These are phyloP conservation scores for Mortierella hygrophila DNA, from an alignment of 192 early-diverging fungal genomes.

Conservation along the genomic window DNA sequence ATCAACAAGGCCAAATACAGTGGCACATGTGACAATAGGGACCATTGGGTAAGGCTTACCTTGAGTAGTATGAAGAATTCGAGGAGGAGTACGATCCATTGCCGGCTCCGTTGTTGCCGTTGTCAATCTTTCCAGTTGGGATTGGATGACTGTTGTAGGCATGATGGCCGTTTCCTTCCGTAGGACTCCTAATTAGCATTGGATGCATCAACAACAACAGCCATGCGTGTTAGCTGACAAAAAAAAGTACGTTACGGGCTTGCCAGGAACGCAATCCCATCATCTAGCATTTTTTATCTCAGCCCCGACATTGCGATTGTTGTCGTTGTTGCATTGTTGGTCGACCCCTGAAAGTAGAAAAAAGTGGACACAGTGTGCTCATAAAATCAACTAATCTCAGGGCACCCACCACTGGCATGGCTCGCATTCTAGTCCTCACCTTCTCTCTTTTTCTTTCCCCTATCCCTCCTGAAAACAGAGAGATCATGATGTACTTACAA, in stretches of 20 bases:
- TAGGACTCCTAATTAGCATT: slow-evolving; percentile 23
- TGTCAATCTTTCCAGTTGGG: slow-evolving; percentile 8
- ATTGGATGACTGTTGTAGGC: slow-evolving; percentile 16
- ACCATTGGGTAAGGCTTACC: slow-evolving; percentile 8
- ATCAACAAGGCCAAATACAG: neutral
- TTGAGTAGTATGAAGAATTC: slow-evolving; percentile 31
- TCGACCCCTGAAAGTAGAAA: slow-evolving; percentile 7
- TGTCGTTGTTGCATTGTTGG: neutral
- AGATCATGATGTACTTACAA: slow-evolving; percentile 30
- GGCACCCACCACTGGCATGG: slow-evolving; percentile 11
- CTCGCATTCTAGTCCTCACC: neutral
- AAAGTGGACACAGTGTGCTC: neutral
- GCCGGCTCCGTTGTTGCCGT: slow-evolving; percentile 15
- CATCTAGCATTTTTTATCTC: neutral
- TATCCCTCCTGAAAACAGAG: slow-evolving; percentile 9
- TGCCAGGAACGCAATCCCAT: neutral
- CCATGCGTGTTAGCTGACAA: neutral
- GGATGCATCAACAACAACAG: neutral
- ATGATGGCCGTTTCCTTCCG: slow-evolving; percentile 32
- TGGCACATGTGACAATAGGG: neutral
- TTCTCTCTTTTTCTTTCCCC: slow-evolving; percentile 3
- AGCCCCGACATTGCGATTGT: neutral
- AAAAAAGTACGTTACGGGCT: neutral
- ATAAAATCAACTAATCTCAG: neutral
- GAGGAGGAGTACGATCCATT: slow-evolving; percentile 48